These are phyloP conservation scores for Peribolospora baueri DNA, from an alignment of 768 basidiomycete genomes.

Conservation along the genomic window DNA sequence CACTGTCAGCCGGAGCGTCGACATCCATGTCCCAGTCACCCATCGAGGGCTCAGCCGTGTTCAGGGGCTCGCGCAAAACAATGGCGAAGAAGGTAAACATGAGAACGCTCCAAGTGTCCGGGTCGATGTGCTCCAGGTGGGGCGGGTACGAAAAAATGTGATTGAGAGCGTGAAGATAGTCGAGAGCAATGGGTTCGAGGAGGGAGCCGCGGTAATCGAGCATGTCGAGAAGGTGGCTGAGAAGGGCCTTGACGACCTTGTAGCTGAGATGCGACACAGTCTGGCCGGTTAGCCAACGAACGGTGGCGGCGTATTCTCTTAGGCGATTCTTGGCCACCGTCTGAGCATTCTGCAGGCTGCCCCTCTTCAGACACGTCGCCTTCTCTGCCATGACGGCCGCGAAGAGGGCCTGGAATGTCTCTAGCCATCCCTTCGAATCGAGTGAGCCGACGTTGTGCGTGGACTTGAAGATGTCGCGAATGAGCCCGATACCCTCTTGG, in stretches of 20 bases:
- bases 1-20: neutral
- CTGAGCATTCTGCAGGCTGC: conserved; percentile 21
- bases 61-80: conserved; percentile 35
- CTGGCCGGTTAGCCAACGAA: conserved; percentile 51
- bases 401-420: conserved; percentile 51
- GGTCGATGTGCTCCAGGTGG: conserved; percentile 52
- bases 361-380: conserved; percentile 24
- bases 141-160: conserved; percentile 38
- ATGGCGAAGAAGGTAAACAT: conserved; percentile 53
- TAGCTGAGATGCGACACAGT: conserved; percentile 33
- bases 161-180: conserved; percentile 58
- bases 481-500: too few relatives aligned
- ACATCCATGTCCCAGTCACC: conserved; percentile 17
- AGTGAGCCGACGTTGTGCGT: too few relatives aligned
- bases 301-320: conserved; percentile 35
- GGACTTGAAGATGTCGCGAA: too few relatives aligned
- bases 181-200: conserved; percentile 39
- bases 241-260: conserved; percentile 31
- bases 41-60: conserved; percentile 1
- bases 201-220: conserved; percentile 33
- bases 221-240: conserved; percentile 39
- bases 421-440: conserved; percentile 27
- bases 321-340: conserved; percentile 32
- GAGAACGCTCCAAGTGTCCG: conserved; percentile 39
- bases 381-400: conserved; percentile 39